A percentile compares a stretch with the other conserved stretches of the same genome.
Evolutionary conservation across 1,139 yeast genomes (phyloP).

Genomic region (Casaregolazyma suthepensis): DNA sequence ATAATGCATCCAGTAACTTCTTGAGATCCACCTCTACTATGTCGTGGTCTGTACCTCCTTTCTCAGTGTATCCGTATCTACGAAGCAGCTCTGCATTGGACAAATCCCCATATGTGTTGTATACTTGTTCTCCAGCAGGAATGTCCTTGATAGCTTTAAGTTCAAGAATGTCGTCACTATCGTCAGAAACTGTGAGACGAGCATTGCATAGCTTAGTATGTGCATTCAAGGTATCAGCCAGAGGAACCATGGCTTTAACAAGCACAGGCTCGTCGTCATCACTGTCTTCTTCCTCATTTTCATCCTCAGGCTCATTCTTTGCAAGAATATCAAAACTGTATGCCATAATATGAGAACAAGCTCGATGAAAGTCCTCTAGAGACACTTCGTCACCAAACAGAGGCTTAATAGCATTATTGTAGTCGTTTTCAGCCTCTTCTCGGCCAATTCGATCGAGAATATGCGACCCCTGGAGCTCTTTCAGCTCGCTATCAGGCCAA

Average conservation of each 20-base stretch:
- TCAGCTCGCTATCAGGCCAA: constrained; percentile 57
- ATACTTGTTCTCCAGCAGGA: constrained; percentile 62
- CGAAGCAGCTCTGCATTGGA: constrained; percentile 85
- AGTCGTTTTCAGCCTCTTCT: constrained; percentile 59
- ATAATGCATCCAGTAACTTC: constrained; percentile 19
- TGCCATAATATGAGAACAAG: constrained; percentile 66
- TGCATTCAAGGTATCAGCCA: constrained; percentile 87
- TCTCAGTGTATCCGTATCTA: constrained; percentile 86
- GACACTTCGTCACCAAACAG: constrained; percentile 35
- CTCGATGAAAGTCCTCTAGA: constrained; percentile 55
- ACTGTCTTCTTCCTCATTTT: constrained; percentile 32
- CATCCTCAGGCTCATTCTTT: constrained; percentile 26
- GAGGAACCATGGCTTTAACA: constrained; percentile 82
- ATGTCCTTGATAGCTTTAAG: constrained; percentile 70
- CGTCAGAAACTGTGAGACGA: constrained; percentile 37
- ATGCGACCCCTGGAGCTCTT: constrained; percentile 58
- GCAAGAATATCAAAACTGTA: constrained; percentile 56
- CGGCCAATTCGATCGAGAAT: constrained; percentile 66
- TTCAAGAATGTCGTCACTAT: constrained; percentile 41
- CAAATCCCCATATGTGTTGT: constrained; percentile 83
- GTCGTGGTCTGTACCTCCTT: constrained; percentile 67
- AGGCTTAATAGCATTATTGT: constrained; percentile 35
- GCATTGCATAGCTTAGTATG: constrained; percentile 80
- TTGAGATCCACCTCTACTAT: constrained; percentile 58
- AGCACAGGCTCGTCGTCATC: constrained; percentile 41